Base-by-base conservation (phyloP, 2,329 filamentous ascomycete species). In the Pseudogymnoascus sp. region DNA sequence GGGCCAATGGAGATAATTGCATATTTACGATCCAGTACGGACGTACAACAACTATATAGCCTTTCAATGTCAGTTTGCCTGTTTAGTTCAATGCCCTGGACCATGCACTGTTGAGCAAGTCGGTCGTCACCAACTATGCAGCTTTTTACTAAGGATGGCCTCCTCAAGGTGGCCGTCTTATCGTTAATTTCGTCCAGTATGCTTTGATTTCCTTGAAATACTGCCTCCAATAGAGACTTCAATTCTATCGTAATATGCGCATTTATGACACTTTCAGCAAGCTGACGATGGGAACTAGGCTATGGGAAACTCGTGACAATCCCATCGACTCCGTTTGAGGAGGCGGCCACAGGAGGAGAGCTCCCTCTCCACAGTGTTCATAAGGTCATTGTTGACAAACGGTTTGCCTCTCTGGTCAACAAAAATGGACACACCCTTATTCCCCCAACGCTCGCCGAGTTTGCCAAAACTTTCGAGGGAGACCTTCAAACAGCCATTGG, bases 401-500 rank as follows among this genome's bases (percentile, higher is more conserved):
- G 67, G 3, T 79, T 74, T 67, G 72, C 75, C 1, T 65, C 76
- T 5, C 62, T 69, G 0, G 73, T 75, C 4, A 77, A 85, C 65
- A 69, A 72, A 1, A 60, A 70, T 7, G 81, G 81, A 20, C 72
- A 77, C 63, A 83, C 79, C 0, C 68, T 81, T 14, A 82, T 83
- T 18, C 80, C 81, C 2, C 80, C 80, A 1, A 80, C 75, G 0
- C 69, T 83, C 2, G 66, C 65, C 7, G 72, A 77, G 2, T 83
- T 83, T 61, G 79, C 78, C 0, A 63, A 67, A 1, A 78, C 75
- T 0, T 83, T 84, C 58, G 73, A 72, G 1, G 64, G 67, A 2
- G 75, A 77, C 62, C 65, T 75, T n/a, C 60, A 63, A 8, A 64
- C 66, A 1, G 65, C 66, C 2, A 62, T 77, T 11, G 69, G 63